A percentile compares a stretch with the other conserved stretches of the same genome.
These are phyloP conservation scores for Teratosphaeria nubilosa DNA, from an alignment of 2,329 filamentous ascomycete species.

Conservation along the genomic window DNA sequence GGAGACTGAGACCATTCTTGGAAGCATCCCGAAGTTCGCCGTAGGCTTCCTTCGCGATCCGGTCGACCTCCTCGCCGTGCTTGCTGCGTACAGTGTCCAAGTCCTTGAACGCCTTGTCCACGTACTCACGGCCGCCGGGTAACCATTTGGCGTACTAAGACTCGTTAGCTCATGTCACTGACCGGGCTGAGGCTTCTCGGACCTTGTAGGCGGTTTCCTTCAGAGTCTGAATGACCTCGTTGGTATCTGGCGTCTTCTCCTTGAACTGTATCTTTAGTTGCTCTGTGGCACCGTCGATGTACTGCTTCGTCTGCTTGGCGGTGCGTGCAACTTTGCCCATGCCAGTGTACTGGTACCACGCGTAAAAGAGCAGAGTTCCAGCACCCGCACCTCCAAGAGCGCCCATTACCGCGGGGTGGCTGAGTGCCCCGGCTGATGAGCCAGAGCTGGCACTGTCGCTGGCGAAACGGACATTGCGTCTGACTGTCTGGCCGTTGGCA, in stretches of 20 bases:
- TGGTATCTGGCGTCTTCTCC: conserved; percentile 50
- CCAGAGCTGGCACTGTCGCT: conserved; percentile 1
- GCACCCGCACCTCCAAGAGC: conserved; percentile 37
- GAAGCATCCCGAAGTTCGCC: conserved; percentile 50
- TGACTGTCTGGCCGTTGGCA: conserved; percentile 3
- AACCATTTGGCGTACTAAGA: conserved; percentile 55
- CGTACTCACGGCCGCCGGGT: conserved; percentile 58
- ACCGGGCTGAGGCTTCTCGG: too few species aligned
- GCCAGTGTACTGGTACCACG: conserved; percentile 46
- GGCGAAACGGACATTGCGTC: conserved; percentile 6
- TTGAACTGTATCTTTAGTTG: conserved; percentile 38
- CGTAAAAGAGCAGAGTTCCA: conserved; percentile 39
- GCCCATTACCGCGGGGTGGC: conserved; percentile 1
- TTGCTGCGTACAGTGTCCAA: conserved; percentile 57
- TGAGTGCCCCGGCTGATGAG: neutral
- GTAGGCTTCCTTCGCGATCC: conserved; percentile 58
- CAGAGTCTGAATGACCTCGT: conserved; percentile 57
- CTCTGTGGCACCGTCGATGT: conserved; percentile 47
- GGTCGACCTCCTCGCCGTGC: conserved; percentile 59
- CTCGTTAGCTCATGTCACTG: too few species aligned
- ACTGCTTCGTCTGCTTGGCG: conserved; percentile 47
- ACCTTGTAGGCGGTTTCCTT: conserved; percentile 52
- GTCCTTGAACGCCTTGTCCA: conserved; percentile 61
- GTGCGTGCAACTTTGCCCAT: conserved; percentile 39
- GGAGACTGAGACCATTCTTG: conserved; percentile 51